Evolutionary conservation across 2,329 filamentous ascomycete genomes (phyloP).

Genomic region (Aspergillus awamori): DNA sequence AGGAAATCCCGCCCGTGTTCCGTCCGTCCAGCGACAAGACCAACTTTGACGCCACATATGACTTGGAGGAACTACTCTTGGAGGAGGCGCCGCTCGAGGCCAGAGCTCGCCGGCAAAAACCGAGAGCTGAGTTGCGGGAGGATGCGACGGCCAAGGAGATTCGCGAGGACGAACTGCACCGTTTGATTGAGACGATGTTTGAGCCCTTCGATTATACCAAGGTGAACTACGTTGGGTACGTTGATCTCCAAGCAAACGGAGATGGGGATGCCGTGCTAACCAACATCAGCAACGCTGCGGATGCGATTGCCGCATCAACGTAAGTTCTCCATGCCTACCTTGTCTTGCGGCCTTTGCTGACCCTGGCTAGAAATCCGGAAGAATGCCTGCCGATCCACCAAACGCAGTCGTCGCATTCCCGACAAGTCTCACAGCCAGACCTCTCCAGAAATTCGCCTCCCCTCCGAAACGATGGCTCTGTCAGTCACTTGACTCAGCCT

Average conservation of each 20-base stretch:
- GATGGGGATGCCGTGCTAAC: conserved; percentile 11
- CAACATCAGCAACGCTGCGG: conserved; percentile 35
- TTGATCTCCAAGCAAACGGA: conserved; percentile 1
- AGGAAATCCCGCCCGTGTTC: conserved; percentile 89
- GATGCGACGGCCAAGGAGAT: conserved; percentile 96
- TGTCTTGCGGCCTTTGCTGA: conserved; percentile 11
- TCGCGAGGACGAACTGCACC: conserved; percentile 88
- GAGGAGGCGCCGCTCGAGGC: conserved; percentile 96
- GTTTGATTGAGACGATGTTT: conserved; percentile 92
- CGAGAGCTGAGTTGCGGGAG: conserved; percentile 84
- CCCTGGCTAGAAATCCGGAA: conserved; percentile 41
- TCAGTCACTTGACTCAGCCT: conserved; percentile 30
- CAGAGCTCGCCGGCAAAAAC: conserved; percentile 88
- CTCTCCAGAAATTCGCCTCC: conserved; percentile 36
- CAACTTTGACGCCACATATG: conserved; percentile 98
- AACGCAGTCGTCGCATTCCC: conserved; percentile 29
- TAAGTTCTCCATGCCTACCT: conserved; percentile 25
- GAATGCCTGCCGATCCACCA: conserved; percentile 34
- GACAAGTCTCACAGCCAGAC: conserved; percentile 42
- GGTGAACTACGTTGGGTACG: conserved; percentile 74
- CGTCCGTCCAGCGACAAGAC: conserved; percentile 95
- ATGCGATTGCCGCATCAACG: conserved; percentile 44
- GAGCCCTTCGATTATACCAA: conserved; percentile 93
- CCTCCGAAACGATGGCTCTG: conserved; percentile 33
- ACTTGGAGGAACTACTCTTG: conserved; percentile 87